Conservation (phyloP, 2,329 filamentous ascomycete species). For the Chlorencoelia australis region DNA sequence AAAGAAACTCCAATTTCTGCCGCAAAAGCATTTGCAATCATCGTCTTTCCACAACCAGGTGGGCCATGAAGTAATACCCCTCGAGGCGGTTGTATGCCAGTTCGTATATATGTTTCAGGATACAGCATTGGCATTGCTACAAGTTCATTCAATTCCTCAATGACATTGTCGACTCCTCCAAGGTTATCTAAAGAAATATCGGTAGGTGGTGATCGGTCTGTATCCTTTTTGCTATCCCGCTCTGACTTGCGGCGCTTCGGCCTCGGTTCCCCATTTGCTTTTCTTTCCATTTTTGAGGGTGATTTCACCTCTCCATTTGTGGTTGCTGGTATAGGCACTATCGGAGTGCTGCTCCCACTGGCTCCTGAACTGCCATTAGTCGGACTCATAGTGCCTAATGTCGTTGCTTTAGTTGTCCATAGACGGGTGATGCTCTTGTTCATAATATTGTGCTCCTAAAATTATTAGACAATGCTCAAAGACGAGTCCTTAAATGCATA, state of each 20-base stretch:
- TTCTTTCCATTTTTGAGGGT: conserved; percentile 36
- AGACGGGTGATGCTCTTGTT: conserved; percentile 54
- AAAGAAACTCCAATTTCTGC: conserved; percentile 67
- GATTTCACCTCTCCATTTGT: conserved; percentile 19
- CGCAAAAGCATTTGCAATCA: conserved; percentile 71
- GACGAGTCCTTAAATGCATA: conserved; percentile 1
- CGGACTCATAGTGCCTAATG: conserved; percentile 16
- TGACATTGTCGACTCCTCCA: conserved; percentile 65
- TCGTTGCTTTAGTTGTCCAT: conserved; percentile 39
- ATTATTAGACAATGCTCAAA: conserved; percentile 13
- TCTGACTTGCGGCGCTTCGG: conserved; percentile 54
- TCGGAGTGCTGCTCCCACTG: conserved; percentile 12
- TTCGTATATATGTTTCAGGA: conserved; percentile 54
- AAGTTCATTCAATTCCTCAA: conserved; percentile 57
- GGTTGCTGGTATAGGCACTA: conserved; percentile 14
- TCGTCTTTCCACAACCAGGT: conserved; percentile 78
- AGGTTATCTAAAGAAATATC: conserved; percentile 61
- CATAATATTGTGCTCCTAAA: conserved; percentile 47
- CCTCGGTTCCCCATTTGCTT: conserved; percentile 54
- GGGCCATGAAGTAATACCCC: conserved; percentile 75
- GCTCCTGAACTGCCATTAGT: conserved; percentile 15
- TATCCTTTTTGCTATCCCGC: conserved; percentile 36
- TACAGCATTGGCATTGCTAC: conserved; percentile 63
- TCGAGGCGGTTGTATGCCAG: conserved; percentile 59
- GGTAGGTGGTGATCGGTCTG: conserved; percentile 54